Conservation (phyloP, 2,329 filamentous ascomycete genomes). For the Zalaria sp. region DNA sequence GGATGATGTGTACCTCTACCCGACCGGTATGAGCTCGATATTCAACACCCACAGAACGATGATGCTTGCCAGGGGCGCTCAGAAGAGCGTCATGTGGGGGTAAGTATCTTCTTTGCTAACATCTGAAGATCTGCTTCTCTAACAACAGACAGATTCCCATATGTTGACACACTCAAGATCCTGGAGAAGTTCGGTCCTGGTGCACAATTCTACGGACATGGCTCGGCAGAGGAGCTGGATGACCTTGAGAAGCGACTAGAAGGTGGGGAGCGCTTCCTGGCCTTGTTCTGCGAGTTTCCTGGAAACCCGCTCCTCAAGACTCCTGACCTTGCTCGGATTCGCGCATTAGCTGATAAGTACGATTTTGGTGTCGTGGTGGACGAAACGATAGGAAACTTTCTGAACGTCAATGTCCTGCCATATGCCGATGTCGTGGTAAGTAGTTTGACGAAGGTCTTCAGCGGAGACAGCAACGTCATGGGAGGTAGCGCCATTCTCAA, state of each 20-base stretch:
- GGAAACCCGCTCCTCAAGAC: conserved; percentile 80
- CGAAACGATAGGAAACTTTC: conserved; percentile 91
- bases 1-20: conserved; percentile 78
- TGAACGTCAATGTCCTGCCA: conserved; percentile 86
- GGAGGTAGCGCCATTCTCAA: conserved; percentile 59
- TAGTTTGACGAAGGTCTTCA: conserved; percentile 93
- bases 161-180: conserved; percentile 92
- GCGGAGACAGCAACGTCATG: conserved; percentile 97
- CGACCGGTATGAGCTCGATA: conserved; percentile 89
- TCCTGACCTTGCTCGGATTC: conserved; percentile 73
- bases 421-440: conserved; percentile 86
- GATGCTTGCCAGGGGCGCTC: conserved; percentile 45
- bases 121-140: background rate
- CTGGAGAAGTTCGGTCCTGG: conserved; percentile 89
- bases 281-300: conserved; percentile 88
- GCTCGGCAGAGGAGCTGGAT: conserved; percentile 63
- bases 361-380: conserved; percentile 86
- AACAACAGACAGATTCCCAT: conserved; percentile 69
- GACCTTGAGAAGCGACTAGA: conserved; percentile 62
- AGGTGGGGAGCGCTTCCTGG: conserved; percentile 62
- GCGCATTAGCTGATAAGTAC: conserved; percentile 63
- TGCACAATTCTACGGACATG: conserved; percentile 74
- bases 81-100: conserved; percentile 64
- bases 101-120: background rate
- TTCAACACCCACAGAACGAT: conserved; percentile 74